Conservation (phyloP, 257 asterid genomes). For the Solanum infundibuliforme region DNA sequence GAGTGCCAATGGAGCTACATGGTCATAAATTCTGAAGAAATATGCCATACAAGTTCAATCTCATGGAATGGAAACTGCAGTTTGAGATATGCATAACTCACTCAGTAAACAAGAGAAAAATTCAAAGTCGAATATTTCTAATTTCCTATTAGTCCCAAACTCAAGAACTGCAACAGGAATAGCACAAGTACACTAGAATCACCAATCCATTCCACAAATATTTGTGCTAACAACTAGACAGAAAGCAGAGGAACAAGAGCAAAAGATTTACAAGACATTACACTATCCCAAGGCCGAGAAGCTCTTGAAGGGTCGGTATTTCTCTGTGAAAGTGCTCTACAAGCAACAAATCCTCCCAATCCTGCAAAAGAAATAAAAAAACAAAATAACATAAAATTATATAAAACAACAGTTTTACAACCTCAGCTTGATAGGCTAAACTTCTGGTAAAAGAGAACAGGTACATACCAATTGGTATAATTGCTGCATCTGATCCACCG, state of each 20-base stretch:
- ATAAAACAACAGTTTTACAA: not conserved
- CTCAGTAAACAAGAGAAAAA: not conserved
- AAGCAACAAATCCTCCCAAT: constrained; percentile 92
- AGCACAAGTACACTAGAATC: not conserved
- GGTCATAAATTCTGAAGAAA: not conserved
- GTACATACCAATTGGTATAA: constrained; percentile 75
- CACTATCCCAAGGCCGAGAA: constrained; percentile 95
- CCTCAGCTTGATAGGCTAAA: not conserved
- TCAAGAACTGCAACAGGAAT: not conserved
- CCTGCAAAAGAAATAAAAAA: constrained; percentile 36
- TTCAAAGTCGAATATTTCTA: not conserved
- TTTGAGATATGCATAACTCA: not conserved
- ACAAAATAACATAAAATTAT: not conserved
- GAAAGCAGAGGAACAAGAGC: not conserved
- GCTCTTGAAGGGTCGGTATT: constrained; percentile 85
- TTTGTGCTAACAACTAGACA: not conserved
- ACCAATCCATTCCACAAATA: not conserved
- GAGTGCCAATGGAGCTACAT: not conserved
- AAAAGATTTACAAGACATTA: constrained; percentile 27
- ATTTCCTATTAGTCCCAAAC: not conserved
- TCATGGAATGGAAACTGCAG: not conserved
- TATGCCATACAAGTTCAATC: not conserved
- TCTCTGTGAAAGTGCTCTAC: constrained; percentile 84
- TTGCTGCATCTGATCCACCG: constrained; percentile 95
- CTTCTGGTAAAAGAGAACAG: not conserved